A percentile compares a stretch with the other conserved stretches of the same genome.
Conservation (phyloP, 2,329 filamentous ascomycete species). For the Xylariaceae sp. region DNA sequence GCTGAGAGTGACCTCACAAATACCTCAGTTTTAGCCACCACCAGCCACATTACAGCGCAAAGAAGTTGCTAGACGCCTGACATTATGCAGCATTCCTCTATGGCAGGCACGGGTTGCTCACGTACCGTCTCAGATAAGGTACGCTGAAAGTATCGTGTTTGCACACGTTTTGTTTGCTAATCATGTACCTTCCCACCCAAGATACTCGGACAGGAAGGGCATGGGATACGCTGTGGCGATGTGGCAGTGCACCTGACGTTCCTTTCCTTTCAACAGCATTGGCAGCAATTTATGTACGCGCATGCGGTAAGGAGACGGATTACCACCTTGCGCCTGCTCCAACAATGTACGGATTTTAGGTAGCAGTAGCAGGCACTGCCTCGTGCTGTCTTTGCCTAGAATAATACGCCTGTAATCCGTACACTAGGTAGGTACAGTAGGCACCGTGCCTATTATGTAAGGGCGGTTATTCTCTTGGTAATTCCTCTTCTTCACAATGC, state of each 20-base stretch:
- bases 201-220: no score
- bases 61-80: not conserved
- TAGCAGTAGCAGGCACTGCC: not conserved
- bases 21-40: not conserved
- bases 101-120: no score
- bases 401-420: no score
- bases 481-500: not conserved
- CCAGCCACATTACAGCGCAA: not conserved
- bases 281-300: no score
- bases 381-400: not conserved
- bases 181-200: no score
- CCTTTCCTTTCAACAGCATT: not conserved
- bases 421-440: no score
- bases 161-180: no score
- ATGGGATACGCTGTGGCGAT: not conserved
- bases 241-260: constrained; percentile 3
- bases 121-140: no score
- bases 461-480: not conserved
- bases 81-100: no score
- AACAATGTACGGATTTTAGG: not conserved
- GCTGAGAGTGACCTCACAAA: not conserved
- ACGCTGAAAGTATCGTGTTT: no score
- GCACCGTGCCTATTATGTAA: not conserved
- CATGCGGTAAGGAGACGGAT: no score
- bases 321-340: no score